These are phyloP conservation scores for Oenanthe sinensis DNA, from an alignment of 129 eudicot genomes.

Conservation along the genomic window DNA sequence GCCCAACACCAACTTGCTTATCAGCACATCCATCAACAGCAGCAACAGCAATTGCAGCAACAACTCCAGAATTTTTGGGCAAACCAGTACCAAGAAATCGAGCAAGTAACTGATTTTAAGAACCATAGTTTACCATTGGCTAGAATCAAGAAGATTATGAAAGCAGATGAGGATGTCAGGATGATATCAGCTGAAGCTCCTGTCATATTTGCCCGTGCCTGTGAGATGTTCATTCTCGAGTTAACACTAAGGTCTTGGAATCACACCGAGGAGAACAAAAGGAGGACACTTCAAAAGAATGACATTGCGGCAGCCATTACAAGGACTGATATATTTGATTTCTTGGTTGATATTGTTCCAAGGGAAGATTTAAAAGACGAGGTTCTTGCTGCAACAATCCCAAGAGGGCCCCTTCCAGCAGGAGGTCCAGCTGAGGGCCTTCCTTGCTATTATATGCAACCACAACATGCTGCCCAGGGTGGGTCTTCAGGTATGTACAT, in stretches of 20 bases:
- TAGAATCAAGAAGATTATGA: constrained; percentile 9
- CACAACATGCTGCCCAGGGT: neutral
- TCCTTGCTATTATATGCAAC: neutral
- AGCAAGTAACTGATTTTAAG: constrained; percentile 9
- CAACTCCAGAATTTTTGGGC: constrained; percentile 5
- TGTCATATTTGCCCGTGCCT: constrained; percentile 6
- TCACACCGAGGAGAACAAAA: constrained; percentile 9
- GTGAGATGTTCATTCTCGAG: constrained; percentile 6
- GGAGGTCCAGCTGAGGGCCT: constrained; percentile 7
- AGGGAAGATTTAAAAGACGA: constrained; percentile 4
- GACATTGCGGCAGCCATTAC: constrained; percentile 9
- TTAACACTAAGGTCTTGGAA: constrained; percentile 4
- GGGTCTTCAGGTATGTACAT: constrained; percentile 6
- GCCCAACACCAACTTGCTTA: constrained; percentile 8
- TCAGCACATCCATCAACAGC: constrained; percentile 7
- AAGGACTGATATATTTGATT: constrained; percentile 10
- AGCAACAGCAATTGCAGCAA: constrained; percentile 12
- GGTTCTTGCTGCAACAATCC: constrained; percentile 11
- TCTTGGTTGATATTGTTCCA: constrained; percentile 8
- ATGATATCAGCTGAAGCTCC: constrained; percentile 10
- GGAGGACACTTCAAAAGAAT: constrained; percentile 12
- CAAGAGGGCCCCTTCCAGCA: constrained; percentile 1
- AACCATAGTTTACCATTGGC: constrained; percentile 10
- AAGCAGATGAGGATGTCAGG: constrained; percentile 6
- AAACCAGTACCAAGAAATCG: constrained; percentile 6